Evolutionary conservation across 2,329 filamentous ascomycete genomes (phyloP).

Genomic region (Tricladium varicosporioides): DNA sequence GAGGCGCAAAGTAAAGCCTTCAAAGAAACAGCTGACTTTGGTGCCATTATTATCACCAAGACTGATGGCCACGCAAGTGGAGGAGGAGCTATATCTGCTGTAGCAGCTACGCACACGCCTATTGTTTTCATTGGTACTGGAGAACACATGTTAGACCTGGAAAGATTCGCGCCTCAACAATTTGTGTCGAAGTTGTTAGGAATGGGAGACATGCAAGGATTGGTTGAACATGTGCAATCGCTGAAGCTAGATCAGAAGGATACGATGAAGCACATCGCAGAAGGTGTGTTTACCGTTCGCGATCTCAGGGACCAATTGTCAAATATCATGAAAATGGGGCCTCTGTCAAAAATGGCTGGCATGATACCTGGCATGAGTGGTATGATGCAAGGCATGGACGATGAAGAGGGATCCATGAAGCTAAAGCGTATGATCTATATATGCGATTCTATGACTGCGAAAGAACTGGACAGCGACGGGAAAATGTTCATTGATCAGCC

Average conservation of each 20-base stretch:
- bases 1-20: conserved; percentile 94
- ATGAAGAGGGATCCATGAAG: conserved; percentile 91
- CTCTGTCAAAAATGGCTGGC: conserved; percentile 92
- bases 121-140: conserved; percentile 98
- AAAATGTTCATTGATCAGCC: conserved; percentile 93
- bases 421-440: conserved; percentile 99
- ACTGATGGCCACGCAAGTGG: conserved; percentile 94
- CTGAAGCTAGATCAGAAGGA: conserved; percentile 97
- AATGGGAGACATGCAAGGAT: conserved; percentile 93
- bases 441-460: conserved; percentile 95
- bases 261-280: conserved; percentile 97
- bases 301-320: conserved; percentile 92
- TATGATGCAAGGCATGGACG: conserved; percentile 94
- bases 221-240: conserved; percentile 95
- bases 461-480: conserved; percentile 92
- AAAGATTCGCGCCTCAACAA: conserved; percentile 86
- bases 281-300: conserved; percentile 92
- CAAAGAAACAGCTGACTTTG: conserved; percentile 95
- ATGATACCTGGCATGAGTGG: conserved; percentile 97
- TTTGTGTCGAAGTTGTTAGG: conserved; percentile 93
- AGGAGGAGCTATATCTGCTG: conserved; percentile 95
- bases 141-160: conserved; percentile 93
- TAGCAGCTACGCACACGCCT: conserved; percentile 92
- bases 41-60: conserved; percentile 98
- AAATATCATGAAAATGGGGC: conserved; percentile 99